Evolutionary conservation across 768 basidiomycete genomes (phyloP).

Genomic region (Dentipellis sp.): DNA sequence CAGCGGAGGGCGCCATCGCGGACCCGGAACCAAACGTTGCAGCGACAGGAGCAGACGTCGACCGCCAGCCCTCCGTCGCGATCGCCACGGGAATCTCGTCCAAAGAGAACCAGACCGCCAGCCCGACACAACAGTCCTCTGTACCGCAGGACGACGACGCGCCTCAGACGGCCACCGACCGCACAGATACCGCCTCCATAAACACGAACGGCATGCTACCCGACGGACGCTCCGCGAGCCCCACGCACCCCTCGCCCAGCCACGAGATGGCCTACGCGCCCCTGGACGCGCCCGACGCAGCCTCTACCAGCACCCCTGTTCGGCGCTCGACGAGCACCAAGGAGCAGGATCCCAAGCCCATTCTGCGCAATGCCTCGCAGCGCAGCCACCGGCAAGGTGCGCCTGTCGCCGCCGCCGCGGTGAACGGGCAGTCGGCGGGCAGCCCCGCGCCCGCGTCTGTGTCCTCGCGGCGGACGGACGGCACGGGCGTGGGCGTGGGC

Average conservation of each 20-base stretch:
- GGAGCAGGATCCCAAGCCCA: not conserved
- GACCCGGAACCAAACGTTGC: not conserved
- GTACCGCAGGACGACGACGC: not conserved
- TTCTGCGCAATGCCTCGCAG: not conserved
- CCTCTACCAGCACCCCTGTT: not conserved
- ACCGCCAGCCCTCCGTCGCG: not conserved
- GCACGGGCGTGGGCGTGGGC: not conserved
- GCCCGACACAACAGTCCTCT: too few species aligned
- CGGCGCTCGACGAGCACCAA: not conserved
- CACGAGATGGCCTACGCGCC: not conserved
- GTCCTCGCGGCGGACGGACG: not conserved
- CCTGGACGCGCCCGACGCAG: not conserved
- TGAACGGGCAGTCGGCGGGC: not conserved
- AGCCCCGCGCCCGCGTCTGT: not conserved
- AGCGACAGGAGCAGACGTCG: not conserved
- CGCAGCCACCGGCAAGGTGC: not conserved
- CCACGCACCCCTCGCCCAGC: not conserved
- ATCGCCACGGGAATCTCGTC: not conserved
- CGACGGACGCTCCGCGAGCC: not conserved
- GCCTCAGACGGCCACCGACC: not conserved
- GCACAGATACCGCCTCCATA: too few species aligned
- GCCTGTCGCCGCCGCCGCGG: not conserved
- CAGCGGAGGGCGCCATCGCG: not conserved
- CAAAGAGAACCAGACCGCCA: not conserved
- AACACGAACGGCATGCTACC: too few species aligned